phyloP scores from a whole-genome alignment of 805 yeast genomes.

The Saturnispora saitoi region DNA sequence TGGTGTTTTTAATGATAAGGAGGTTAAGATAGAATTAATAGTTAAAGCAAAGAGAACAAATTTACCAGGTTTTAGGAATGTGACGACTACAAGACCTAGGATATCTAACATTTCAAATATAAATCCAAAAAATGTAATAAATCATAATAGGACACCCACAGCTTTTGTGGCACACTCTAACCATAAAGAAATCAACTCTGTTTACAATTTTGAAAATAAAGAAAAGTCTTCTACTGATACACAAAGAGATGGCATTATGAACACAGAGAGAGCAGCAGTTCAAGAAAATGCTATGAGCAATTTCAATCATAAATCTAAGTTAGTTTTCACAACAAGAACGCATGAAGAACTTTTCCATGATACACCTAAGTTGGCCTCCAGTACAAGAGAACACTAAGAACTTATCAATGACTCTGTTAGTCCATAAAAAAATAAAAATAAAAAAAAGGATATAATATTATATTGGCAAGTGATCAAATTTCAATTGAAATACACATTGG shows the following conservation, averaged over 20 bases:
- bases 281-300: not conserved
- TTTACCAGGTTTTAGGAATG: slow-evolving; percentile 54
- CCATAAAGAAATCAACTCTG: not conserved
- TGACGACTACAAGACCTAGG: not conserved
- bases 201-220: not conserved
- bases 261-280: not conserved
- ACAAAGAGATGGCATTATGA: not conserved
- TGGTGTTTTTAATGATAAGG: not conserved
- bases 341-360: too few relatives aligned
- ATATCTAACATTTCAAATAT: not conserved
- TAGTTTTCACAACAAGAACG: not conserved
- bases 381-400: too few relatives aligned
- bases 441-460: too few relatives aligned
- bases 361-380: too few relatives aligned
- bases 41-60: slow-evolving; percentile 76
- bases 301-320: not conserved
- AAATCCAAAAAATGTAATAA: not conserved
- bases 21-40: slow-evolving; percentile 33
- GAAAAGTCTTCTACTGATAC: not conserved
- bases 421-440: too few relatives aligned
- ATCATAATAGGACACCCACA: not conserved
- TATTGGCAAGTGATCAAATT: too few relatives aligned
- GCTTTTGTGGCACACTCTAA: not conserved
- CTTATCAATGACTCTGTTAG: too few relatives aligned
- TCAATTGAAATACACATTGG: too few relatives aligned